These are phyloP conservation scores for Fistulifera pelliculosa DNA, from an alignment of 108 stramenopile species.

Conservation along the genomic window DNA sequence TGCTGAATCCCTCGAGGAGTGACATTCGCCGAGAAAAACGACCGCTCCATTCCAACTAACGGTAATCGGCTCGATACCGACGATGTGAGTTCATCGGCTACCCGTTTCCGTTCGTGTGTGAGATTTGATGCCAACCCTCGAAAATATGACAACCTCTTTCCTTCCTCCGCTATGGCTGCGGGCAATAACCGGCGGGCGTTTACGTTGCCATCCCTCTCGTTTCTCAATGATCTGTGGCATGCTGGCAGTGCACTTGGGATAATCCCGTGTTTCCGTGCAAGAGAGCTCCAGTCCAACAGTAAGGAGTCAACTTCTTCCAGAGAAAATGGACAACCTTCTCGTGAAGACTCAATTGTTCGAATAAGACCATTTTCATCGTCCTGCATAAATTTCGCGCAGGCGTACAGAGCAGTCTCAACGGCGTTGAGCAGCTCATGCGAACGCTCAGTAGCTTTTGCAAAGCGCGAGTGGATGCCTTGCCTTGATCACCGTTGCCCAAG, in stretches of 20 bases:
- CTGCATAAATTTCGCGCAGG: conserved; percentile 50
- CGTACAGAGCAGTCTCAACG: conserved; percentile 42
- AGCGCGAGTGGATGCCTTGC: neutral
- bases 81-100: conserved; percentile 33
- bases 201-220: conserved; percentile 65
- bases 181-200: conserved; percentile 52
- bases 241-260: conserved; percentile 42
- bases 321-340: conserved; percentile 25
- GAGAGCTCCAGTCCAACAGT: conserved; percentile 67
- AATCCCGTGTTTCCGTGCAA: conserved; percentile 75
- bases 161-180: conserved; percentile 39
- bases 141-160: conserved; percentile 31
- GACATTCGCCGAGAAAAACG: conserved; percentile 9
- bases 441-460: conserved; percentile 31
- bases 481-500: conserved; percentile 10
- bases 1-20: conserved; percentile 22
- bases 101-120: conserved; percentile 28
- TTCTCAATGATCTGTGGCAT: conserved; percentile 47
- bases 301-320: conserved; percentile 50
- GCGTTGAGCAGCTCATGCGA: conserved; percentile 63
- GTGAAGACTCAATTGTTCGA: conserved; percentile 29
- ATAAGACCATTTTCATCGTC: conserved; percentile 41
- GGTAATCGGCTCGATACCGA: conserved; percentile 53
- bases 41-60: conserved; percentile 49
- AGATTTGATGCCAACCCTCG: conserved; percentile 31